Percentiles rank a stretch among this genome's conserved stretches.
Conservation (phyloP, 768 basidiomycete species). For the Kwoniella shandongensis region DNA sequence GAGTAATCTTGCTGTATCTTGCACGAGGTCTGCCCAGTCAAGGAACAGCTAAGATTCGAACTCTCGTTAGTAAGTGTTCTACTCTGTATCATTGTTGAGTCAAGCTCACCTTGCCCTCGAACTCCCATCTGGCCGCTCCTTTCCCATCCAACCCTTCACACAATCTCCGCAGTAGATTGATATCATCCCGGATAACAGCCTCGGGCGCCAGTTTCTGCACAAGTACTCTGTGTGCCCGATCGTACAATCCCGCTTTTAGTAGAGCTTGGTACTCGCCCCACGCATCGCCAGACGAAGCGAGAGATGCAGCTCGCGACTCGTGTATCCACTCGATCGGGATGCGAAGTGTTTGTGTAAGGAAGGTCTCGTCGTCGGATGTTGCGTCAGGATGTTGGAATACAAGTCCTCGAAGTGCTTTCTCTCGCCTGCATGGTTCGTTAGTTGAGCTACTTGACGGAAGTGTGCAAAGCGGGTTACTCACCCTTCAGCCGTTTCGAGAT, state of each 20-base stretch:
- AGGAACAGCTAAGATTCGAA: slow-evolving; percentile 14
- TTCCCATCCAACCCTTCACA: slow-evolving; percentile 66
- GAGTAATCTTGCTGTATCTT: slow-evolving; percentile 8
- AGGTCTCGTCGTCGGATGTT: slow-evolving; percentile 34
- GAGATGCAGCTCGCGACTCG: slow-evolving; percentile 77
- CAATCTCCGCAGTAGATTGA: slow-evolving; percentile 65
- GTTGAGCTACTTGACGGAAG: neutral
- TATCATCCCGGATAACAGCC: slow-evolving; percentile 69
- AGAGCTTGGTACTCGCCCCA: slow-evolving; percentile 77
- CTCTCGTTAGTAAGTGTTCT: too few relatives aligned
- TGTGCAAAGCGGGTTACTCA: slow-evolving; percentile 54
- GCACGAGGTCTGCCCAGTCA: slow-evolving; percentile 4
- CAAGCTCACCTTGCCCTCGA: slow-evolving; percentile 70
- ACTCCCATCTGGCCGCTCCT: slow-evolving; percentile 72
- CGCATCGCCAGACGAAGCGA: slow-evolving; percentile 64
- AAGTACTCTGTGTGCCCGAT: slow-evolving; percentile 79
- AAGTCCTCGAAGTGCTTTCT: slow-evolving; percentile 77
- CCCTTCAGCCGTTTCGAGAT: slow-evolving; percentile 78
- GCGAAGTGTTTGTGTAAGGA: slow-evolving; percentile 67
- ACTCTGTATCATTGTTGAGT: too few relatives aligned
- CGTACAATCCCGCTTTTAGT: slow-evolving; percentile 67
- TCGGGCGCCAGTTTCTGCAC: slow-evolving; percentile 84
- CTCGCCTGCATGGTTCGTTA: slow-evolving; percentile 62
- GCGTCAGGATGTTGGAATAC: slow-evolving; percentile 60
- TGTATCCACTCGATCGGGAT: slow-evolving; percentile 85